phyloP scores from a whole-genome alignment of 257 asterid species.

The Lantana camara region DNA sequence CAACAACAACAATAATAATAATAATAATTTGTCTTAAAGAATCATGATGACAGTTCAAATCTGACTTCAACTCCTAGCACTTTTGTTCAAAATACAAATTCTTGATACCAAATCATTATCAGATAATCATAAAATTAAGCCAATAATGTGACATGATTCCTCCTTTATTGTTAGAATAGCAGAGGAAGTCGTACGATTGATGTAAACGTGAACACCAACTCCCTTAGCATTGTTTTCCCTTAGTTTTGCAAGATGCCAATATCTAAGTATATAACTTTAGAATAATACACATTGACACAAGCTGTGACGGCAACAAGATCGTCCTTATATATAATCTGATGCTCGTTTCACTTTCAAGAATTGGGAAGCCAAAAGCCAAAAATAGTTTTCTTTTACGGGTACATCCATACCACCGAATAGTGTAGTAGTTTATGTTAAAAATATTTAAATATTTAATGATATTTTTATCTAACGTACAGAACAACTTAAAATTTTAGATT shows the following conservation, averaged over 20 bases:
- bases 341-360: background rate
- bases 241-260: constrained; percentile 3
- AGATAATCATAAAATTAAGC: constrained; percentile 12
- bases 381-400: too few relatives aligned
- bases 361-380: too few relatives aligned
- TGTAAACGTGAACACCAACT: background rate
- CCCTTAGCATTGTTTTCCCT: background rate
- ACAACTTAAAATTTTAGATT: too few relatives aligned
- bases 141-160: background rate
- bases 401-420: too few relatives aligned
- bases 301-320: background rate
- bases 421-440: too few relatives aligned
- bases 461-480: too few relatives aligned
- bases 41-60: constrained; percentile 18
- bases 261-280: background rate
- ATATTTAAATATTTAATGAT: too few relatives aligned
- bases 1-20: constrained; percentile 20
- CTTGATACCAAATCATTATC: constrained; percentile 26
- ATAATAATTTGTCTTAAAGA: background rate
- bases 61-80: background rate
- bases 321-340: background rate
- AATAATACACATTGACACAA: background rate
- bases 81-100: constrained; percentile 16
- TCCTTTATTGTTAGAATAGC: background rate
- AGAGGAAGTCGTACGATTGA: constrained; percentile 6